Evolutionary conservation across 2,329 filamentous ascomycete genomes (phyloP).

Genomic region (Boeremia exigua): DNA sequence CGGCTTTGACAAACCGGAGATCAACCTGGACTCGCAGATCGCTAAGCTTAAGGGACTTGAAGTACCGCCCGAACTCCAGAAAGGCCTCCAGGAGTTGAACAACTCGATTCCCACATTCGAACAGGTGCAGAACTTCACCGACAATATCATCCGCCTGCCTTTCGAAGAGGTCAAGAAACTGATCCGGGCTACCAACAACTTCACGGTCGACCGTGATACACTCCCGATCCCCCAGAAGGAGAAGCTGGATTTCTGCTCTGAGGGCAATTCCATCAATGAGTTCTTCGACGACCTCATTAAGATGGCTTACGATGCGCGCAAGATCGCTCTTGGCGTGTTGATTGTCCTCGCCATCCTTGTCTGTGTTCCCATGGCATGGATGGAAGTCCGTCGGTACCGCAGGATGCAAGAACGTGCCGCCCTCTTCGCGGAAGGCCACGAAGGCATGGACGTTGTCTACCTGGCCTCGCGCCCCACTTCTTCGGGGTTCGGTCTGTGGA

Average conservation of each 20-base stretch:
- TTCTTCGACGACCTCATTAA: slow-evolving; percentile 80
- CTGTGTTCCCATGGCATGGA: slow-evolving; percentile 79
- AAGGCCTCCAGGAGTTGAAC: slow-evolving; percentile 75
- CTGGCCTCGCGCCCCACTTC: slow-evolving; percentile 83
- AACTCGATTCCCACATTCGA: slow-evolving; percentile 80
- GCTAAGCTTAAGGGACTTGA: slow-evolving; percentile 72
- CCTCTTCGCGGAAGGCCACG: slow-evolving; percentile 71
- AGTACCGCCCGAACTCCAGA: slow-evolving; percentile 71
- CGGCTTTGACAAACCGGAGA: slow-evolving; percentile 55
- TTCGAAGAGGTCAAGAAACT: slow-evolving; percentile 80
- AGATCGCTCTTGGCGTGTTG: slow-evolving; percentile 78
- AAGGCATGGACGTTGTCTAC: slow-evolving; percentile 88
- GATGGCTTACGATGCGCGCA: slow-evolving; percentile 71
- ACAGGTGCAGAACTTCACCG: slow-evolving; percentile 81
- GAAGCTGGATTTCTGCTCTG: slow-evolving; percentile 83
- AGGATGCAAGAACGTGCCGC: slow-evolving; percentile 72
- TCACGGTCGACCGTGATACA: slow-evolving; percentile 75
- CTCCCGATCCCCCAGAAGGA: slow-evolving; percentile 88
- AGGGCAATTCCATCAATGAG: slow-evolving; percentile 78
- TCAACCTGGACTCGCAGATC: slow-evolving; percentile 72
- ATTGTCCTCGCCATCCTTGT: slow-evolving; percentile 72
- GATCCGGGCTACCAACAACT: slow-evolving; percentile 73
- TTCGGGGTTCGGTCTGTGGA: slow-evolving; percentile 71
- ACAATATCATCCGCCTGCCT: slow-evolving; percentile 74
- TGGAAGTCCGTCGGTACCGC: slow-evolving; percentile 79